Percentiles rank a stretch among this genome's conserved stretches.
Conservation (phyloP, 2,329 filamentous ascomycete species). For the Verticillium dahliae region DNA sequence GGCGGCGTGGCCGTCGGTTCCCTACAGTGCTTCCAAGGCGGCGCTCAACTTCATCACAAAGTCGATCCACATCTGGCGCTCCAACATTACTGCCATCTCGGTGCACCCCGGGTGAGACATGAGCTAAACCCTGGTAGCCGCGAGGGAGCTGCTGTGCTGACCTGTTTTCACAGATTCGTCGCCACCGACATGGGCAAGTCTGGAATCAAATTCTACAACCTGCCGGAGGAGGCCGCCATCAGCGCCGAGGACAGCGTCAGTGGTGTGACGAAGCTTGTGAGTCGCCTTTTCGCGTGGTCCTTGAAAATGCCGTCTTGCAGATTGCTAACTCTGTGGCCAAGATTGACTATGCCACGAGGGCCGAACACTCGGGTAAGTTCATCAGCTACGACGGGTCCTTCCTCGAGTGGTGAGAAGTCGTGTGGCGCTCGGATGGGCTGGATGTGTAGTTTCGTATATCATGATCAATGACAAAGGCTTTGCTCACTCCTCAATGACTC, state of each 20-base stretch:
- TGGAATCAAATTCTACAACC: constrained; percentile 21
- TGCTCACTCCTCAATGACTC: neutral
- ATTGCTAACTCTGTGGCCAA: neutral
- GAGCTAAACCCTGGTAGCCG: too few relatives aligned
- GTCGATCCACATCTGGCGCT: neutral
- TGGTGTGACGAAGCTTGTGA: constrained; percentile 19
- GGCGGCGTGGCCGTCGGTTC: constrained; percentile 9
- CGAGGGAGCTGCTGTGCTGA: neutral
- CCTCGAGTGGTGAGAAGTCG: constrained; percentile 9
- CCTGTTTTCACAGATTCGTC: constrained; percentile 19
- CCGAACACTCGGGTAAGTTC: constrained; percentile 17
- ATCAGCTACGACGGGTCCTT: constrained; percentile 9
- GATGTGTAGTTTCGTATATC: neutral
- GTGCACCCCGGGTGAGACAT: constrained; percentile 15
- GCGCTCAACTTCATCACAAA: constrained; percentile 22
- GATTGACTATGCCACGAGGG: constrained; percentile 4
- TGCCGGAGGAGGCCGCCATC: constrained; percentile 22
- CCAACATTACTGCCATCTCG: constrained; percentile 4
- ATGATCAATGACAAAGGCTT: neutral
- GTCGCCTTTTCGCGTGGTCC: constrained; percentile 3
- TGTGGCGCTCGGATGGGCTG: neutral
- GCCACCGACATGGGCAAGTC: constrained; percentile 34
- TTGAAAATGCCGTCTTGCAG: neutral
- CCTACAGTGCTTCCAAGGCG: constrained; percentile 23
- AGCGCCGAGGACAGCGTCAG: constrained; percentile 25